Evolutionary conservation across 495 filamentous ascomycete genomes (phyloP).

Genomic region (Amorphotheca resinae): DNA sequence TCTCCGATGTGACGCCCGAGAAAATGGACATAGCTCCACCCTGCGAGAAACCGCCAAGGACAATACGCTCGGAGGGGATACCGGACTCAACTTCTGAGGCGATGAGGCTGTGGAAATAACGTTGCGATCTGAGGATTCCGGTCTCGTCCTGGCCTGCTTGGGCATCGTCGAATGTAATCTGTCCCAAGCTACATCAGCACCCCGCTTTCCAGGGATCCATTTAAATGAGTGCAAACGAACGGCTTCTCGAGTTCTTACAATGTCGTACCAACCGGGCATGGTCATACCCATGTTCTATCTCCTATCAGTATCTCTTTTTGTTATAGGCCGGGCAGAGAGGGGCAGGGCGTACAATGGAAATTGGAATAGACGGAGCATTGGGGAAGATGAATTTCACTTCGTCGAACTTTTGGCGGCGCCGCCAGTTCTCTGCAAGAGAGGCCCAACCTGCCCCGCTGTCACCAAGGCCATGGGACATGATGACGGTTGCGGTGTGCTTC

Average conservation of each 20-base stretch:
- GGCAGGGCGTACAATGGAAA: constrained; percentile 56
- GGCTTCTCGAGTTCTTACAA: constrained; percentile 40
- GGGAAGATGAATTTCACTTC: constrained; percentile 91
- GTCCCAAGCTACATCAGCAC: no score
- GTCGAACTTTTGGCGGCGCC: constrained; percentile 67
- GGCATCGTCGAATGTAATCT: constrained; percentile 18
- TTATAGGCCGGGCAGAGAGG: neutral
- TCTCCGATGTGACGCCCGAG: constrained; percentile 55
- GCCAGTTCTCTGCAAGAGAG: constrained; percentile 77
- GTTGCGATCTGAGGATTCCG: constrained; percentile 60
- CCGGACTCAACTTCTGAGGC: constrained; percentile 71
- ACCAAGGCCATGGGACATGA: constrained; percentile 85
- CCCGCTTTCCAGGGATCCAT: no score
- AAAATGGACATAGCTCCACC: constrained; percentile 43
- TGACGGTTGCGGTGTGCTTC: constrained; percentile 87
- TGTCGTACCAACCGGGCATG: constrained; percentile 92
- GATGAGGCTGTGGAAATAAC: constrained; percentile 71
- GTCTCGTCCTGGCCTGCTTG: constrained; percentile 53
- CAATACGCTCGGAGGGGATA: constrained; percentile 69
- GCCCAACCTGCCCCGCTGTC: constrained; percentile 72
- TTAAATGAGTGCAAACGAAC: constrained; percentile 12
- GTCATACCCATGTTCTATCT: constrained; percentile 62
- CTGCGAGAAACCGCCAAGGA: constrained; percentile 59
- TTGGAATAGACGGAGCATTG: constrained; percentile 80
- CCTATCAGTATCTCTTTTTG: constrained; percentile 1